Conservation (phyloP, 2,329 filamentous ascomycete species). For the Colletotrichum gigasporum region DNA sequence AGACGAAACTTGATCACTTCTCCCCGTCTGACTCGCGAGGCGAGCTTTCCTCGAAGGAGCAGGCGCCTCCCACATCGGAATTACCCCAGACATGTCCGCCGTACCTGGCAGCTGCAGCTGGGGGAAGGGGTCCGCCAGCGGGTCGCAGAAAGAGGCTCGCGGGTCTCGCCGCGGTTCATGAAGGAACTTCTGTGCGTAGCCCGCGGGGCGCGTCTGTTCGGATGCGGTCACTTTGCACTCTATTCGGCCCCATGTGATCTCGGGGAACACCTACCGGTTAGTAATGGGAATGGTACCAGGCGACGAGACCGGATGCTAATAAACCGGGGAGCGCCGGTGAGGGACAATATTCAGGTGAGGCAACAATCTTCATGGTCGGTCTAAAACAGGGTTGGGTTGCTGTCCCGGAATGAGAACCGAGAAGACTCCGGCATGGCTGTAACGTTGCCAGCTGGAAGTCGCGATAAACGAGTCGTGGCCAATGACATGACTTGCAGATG, state of each 20-base stretch:
- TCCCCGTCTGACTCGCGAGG: not conserved
- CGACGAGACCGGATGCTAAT: not conserved
- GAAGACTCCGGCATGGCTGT: not conserved
- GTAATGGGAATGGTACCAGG: not conserved
- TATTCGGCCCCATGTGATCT: too few species aligned
- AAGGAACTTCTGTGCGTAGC: too few species aligned
- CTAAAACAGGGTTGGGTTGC: not conserved
- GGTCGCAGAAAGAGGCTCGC: too few species aligned
- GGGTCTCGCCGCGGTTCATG: too few species aligned
- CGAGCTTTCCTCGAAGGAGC: not conserved
- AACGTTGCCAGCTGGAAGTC: not conserved
- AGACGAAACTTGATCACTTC: not conserved
- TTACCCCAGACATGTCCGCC: not conserved
- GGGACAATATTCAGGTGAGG: not conserved
- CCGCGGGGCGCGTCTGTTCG: too few species aligned
- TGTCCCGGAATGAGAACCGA: not conserved
- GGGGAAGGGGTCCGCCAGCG: too few species aligned
- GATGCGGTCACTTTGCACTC: too few species aligned
- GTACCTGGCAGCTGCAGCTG: not conserved
- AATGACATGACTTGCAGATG: too few species aligned
- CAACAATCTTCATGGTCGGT: not conserved
- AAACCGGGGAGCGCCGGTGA: not conserved
- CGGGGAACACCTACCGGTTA: not conserved
- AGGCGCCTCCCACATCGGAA: not conserved
- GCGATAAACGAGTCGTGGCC: too few species aligned